Percentiles rank a stretch among this genome's conserved stretches.
phyloP scores from a whole-genome alignment of 257 asterid species.

The Solanum bulbocastanum region DNA sequence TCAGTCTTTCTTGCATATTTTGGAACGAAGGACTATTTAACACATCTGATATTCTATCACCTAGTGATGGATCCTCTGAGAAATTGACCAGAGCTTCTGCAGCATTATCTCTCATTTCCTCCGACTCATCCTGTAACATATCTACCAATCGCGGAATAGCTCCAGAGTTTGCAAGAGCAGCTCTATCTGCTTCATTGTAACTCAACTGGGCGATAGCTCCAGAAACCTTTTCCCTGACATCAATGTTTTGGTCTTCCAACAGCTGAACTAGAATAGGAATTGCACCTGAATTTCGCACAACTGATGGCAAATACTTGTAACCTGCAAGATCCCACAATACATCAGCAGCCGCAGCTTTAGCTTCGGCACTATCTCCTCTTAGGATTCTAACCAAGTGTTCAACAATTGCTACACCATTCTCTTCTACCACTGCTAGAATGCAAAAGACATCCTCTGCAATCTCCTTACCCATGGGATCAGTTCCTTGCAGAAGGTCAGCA shows the following conservation, averaged over 20 bases:
- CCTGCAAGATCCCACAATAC: constrained; percentile 39
- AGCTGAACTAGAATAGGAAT: constrained; percentile 34
- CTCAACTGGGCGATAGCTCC: constrained; percentile 55
- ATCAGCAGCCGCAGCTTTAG: constrained; percentile 53
- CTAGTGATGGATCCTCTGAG: constrained; percentile 31
- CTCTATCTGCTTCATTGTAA: constrained; percentile 19
- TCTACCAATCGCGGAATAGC: constrained; percentile 27
- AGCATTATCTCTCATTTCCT: constrained; percentile 40
- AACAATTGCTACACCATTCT: constrained; percentile 29
- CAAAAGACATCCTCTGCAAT: constrained; percentile 55
- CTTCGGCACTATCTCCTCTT: constrained; percentile 19
- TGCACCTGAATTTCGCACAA: constrained; percentile 29
- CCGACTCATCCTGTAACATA: constrained; percentile 27
- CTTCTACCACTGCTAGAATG: constrained; percentile 39
- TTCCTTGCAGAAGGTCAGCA: constrained; percentile 31
- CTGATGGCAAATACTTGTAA: constrained; percentile 23
- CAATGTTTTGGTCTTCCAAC: constrained; percentile 15
- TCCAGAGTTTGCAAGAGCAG: constrained; percentile 39
- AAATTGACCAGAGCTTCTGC: constrained; percentile 48
- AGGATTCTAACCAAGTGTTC: constrained; percentile 40
- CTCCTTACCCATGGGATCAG: constrained; percentile 33
- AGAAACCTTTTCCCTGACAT: constrained; percentile 39
- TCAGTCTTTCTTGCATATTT: constrained; percentile 25
- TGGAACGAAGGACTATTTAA: constrained; percentile 27
- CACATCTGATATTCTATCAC: constrained; percentile 23